phyloP scores from a whole-genome alignment of 148 eudicot species.

The Talinum fruticosum region DNA sequence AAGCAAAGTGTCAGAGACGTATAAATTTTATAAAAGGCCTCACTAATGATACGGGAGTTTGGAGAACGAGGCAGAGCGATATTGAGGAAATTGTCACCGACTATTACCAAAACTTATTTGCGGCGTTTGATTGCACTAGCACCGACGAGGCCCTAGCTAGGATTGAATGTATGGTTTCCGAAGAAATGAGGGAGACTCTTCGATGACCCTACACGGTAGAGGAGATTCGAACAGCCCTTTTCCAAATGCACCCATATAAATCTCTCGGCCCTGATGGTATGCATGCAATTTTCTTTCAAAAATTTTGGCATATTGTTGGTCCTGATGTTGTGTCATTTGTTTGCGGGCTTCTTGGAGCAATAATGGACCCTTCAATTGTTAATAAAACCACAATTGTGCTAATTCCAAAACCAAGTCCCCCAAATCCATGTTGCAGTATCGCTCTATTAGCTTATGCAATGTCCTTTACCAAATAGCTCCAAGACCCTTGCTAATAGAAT shows the following conservation, averaged over 20 bases:
- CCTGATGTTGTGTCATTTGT: neutral
- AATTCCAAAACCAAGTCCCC: neutral
- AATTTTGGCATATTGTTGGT: neutral
- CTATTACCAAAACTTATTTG: neutral
- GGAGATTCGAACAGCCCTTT: neutral
- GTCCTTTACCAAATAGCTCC: neutral
- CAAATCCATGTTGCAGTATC: neutral
- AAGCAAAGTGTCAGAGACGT: neutral
- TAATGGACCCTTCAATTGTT: neutral
- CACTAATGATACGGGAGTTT: neutral
- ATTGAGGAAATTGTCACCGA: neutral
- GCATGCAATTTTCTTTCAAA: too few relatives aligned
- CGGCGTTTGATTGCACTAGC: accelerated
- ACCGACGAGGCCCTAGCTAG: neutral
- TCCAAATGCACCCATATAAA: conserved; percentile 10
- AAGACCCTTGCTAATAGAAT: neutral
- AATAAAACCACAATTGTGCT: neutral
- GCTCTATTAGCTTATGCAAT: neutral
- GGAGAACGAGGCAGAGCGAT: neutral
- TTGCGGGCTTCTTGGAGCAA: neutral
- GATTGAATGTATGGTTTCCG: neutral
- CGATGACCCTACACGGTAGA: neutral
- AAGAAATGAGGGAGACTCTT: neutral
- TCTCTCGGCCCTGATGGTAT: conserved; percentile 4
- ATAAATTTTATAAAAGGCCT: neutral